Base-by-base conservation (phyloP, 2,329 filamentous ascomycete species). In the Trichoderma koningii region DNA sequence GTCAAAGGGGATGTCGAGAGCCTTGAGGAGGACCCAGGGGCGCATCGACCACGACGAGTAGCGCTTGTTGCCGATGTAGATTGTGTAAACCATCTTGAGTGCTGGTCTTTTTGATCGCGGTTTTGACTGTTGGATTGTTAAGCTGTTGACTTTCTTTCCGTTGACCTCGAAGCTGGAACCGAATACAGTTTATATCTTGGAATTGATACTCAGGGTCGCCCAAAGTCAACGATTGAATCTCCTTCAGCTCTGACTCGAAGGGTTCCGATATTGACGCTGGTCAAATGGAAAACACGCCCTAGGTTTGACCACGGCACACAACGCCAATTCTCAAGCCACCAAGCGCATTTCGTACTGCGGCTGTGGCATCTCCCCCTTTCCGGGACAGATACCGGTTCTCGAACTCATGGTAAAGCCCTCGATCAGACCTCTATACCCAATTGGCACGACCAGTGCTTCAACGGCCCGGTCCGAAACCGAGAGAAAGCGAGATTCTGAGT, bases 41-140 rank as follows among this genome's bases (percentile, higher is more conserved):
- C 79, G 75, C 74, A 81, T 77, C 55, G 79, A 81, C 79, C 79
- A 81, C 21, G 78, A 80, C 2, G 78, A 79, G 71, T 81, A 80
- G 67, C 79, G 78, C 61, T 80, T 80, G 69, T 79, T 79, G 30
- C 74, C 77, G 68, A 81, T 78, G 70, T 75, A 77, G 63, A 81
- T 77, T 15, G 74, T 71, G 68, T 76, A 77, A 63, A 28, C 53
- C 60, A 55, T 63, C n/a, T 55, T 41, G 23, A 10, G 15, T 47
- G 28, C 23, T n/a, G 57, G 26, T 56, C 19, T 21, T 52, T 2
- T 1, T 28, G 6, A 23, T 10, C 30, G 30, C 10, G 9, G 10
- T 10, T 12, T 34, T 34, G 48, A 17, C 4, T n/a, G 26, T 30
- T 30, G 26, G 15, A 7, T 15, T 10, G 28, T 52, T n/a, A 10